These are phyloP conservation scores for Clonostachys rhizophaga DNA, from an alignment of 2,329 filamentous ascomycete species.

Conservation along the genomic window DNA sequence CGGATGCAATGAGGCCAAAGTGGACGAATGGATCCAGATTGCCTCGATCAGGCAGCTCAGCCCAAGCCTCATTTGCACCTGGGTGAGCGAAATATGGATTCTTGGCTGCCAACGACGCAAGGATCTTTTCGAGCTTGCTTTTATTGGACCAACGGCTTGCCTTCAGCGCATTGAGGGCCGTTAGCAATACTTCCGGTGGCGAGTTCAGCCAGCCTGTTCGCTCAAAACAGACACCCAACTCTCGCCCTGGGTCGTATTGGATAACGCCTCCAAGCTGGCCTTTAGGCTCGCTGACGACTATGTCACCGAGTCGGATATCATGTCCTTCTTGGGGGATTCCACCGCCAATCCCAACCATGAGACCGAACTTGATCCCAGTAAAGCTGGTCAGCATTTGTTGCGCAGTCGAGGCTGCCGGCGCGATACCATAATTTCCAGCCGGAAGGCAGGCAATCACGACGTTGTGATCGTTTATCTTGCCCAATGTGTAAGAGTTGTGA, in stretches of 20 bases:
- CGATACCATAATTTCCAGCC: slow-evolving; percentile 14
- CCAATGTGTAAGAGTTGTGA: slow-evolving; percentile 21
- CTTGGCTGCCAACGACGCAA: background rate
- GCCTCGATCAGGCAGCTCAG: slow-evolving; percentile 6
- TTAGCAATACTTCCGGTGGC: background rate
- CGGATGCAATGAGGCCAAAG: slow-evolving; percentile 8
- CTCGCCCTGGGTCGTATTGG: slow-evolving; percentile 7
- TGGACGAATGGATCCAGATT: slow-evolving; percentile 9
- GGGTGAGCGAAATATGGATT: background rate
- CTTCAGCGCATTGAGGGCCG: background rate
- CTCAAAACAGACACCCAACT: slow-evolving; percentile 3
- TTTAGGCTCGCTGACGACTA: slow-evolving; percentile 16
- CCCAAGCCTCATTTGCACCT: slow-evolving; percentile 10
- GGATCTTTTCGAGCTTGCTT: background rate
- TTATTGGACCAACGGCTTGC: background rate
- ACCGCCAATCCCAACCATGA: slow-evolving; percentile 25
- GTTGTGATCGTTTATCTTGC: slow-evolving; percentile 5
- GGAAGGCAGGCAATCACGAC: slow-evolving; percentile 16
- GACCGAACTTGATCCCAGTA: slow-evolving; percentile 13
- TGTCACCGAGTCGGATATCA: slow-evolving; percentile 30
- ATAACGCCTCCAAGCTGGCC: slow-evolving; percentile 1
- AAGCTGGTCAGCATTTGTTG: slow-evolving; percentile 18
- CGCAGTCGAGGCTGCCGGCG: slow-evolving; percentile 14
- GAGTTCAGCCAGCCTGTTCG: background rate
- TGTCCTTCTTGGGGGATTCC: slow-evolving; percentile 17